Evolutionary conservation across 345 rosid species (phyloP).

Genomic region (Eucalyptus camaldulensis): DNA sequence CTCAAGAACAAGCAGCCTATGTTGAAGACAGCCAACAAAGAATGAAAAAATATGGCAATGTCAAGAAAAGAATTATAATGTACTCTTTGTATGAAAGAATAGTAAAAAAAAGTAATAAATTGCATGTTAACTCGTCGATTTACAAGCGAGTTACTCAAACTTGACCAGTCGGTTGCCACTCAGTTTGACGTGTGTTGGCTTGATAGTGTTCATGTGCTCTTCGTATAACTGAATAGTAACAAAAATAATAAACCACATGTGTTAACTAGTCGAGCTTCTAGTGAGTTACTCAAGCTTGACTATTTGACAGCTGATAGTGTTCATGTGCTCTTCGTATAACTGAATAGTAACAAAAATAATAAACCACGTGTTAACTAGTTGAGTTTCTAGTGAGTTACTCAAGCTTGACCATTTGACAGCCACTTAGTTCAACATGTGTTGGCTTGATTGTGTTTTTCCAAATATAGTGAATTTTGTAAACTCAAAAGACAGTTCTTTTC

Average conservation of each 20-base stretch:
- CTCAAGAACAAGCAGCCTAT: neutral
- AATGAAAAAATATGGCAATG: neutral
- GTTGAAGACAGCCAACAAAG: neutral
- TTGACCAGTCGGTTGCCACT: neutral
- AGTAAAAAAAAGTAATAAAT: neutral
- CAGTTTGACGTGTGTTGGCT: neutral
- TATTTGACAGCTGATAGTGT: neutral
- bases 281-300: neutral
- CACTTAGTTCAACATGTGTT: neutral
- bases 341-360: neutral
- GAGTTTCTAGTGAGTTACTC: neutral
- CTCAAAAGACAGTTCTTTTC: neutral
- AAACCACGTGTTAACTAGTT: neutral
- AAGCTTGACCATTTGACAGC: neutral
- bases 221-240: neutral
- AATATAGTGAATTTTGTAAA: neutral
- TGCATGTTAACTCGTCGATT: neutral
- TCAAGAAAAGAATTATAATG: neutral
- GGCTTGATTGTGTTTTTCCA: neutral
- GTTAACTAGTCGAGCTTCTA: neutral
- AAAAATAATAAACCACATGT: neutral
- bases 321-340: neutral
- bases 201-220: neutral
- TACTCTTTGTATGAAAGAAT: neutral
- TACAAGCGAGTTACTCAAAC: neutral